Percentiles rank a stretch among this genome's conserved stretches.
phyloP scores from a whole-genome alignment of 106 monocot genomes.

The Agapanthus africanus region DNA sequence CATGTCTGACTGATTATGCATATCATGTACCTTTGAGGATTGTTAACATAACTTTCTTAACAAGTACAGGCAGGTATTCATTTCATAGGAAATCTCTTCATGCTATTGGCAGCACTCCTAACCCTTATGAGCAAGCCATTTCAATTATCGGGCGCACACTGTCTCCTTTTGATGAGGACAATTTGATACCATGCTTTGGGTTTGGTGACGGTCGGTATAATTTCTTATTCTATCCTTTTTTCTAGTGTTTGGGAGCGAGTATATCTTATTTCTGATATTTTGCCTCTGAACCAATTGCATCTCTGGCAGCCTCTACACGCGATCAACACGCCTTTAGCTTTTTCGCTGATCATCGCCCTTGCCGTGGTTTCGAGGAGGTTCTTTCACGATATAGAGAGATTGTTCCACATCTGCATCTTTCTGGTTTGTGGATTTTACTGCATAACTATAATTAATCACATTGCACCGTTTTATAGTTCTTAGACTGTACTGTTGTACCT shows the following conservation, averaged over 20 bases:
- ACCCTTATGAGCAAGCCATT: slow-evolving; percentile 98
- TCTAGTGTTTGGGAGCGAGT: not conserved
- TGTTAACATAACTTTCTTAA: slow-evolving; percentile 1
- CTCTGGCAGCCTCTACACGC: slow-evolving; percentile 48
- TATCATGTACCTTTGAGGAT: not conserved
- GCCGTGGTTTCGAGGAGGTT: slow-evolving; percentile 90
- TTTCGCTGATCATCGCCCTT: slow-evolving; percentile 59
- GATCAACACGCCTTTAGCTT: slow-evolving; percentile 87
- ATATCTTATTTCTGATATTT: not conserved
- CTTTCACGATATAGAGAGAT: slow-evolving; percentile 75
- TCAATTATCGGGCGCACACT: slow-evolving; percentile 91
- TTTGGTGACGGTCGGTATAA: slow-evolving; percentile 79
- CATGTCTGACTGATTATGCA: not conserved
- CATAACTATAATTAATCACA: no score
- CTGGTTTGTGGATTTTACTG: slow-evolving; percentile 49
- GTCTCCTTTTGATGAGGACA: slow-evolving; percentile 91
- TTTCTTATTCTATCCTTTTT: slow-evolving; percentile 1
- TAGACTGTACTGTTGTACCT: not conserved
- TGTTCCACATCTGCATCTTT: slow-evolving; percentile 67
- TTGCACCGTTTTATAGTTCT: not conserved
- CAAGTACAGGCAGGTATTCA: slow-evolving; percentile 48
- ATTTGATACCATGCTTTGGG: slow-evolving; percentile 96
- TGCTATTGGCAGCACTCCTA: slow-evolving; percentile 50
- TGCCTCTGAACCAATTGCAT: slow-evolving; percentile 3
- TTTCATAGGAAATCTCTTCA: slow-evolving; percentile 79